phyloP scores from a whole-genome alignment of 495 filamentous ascomycete species.

The Aspergillus saccharolyticus region DNA sequence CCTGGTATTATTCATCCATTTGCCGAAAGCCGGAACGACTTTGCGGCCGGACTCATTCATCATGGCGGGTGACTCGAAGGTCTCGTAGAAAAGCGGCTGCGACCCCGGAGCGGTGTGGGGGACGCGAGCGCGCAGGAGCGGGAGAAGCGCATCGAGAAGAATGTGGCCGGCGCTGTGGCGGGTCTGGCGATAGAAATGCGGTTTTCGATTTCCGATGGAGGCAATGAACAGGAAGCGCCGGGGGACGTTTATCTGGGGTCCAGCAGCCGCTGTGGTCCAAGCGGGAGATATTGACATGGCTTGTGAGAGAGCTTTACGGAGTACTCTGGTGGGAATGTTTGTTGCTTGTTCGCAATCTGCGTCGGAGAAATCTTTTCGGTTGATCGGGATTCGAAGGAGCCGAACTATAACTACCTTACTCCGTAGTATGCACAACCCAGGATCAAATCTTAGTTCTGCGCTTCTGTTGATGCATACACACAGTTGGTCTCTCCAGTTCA shows the following conservation, averaged over 20 bases:
- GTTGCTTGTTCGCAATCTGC: no score
- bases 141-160: conserved; percentile 53
- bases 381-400: no score
- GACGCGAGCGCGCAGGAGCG: conserved; percentile 38
- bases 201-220: conserved; percentile 61
- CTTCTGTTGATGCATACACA: no score
- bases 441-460: no score
- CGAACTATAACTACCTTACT: no score
- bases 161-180: conserved; percentile 77
- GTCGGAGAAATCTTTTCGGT: no score
- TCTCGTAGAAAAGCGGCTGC: conserved; percentile 50
- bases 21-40: conserved; percentile 19
- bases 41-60: conserved; percentile 71
- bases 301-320: not conserved
- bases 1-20: not conserved
- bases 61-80: conserved; percentile 61
- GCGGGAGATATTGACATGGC: not conserved
- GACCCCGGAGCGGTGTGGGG: conserved; percentile 37
- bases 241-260: conserved; percentile 14
- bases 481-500: no score
- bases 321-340: no score
- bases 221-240: conserved; percentile 56
- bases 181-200: conserved; percentile 57
- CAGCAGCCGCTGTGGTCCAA: not conserved
- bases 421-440: no score